Evolutionary conservation across 148 eudicot genomes (phyloP).

Genomic region (Chenopodium suecicum): DNA sequence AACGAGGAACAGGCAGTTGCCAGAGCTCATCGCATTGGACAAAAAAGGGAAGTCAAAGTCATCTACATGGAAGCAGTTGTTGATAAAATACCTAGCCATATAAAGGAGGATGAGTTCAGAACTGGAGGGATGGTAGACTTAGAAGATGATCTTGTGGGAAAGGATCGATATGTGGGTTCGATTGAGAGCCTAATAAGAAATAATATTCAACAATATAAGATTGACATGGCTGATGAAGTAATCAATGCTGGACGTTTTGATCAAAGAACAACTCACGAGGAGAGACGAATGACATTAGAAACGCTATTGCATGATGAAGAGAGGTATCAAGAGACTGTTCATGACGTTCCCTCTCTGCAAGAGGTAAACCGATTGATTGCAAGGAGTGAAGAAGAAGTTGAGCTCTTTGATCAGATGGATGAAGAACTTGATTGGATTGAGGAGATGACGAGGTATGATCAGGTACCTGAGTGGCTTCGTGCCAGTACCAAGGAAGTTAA

Average conservation of each 20-base stretch:
- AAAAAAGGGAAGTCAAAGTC: slow-evolving; percentile 96
- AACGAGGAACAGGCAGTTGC: slow-evolving; percentile 99
- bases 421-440: slow-evolving; percentile 90
- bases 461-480: slow-evolving; percentile 96
- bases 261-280: slow-evolving; percentile 98
- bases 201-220: slow-evolving; percentile 96
- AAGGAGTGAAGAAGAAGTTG: slow-evolving; percentile 94
- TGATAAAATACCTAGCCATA: slow-evolving; percentile 84
- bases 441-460: slow-evolving; percentile 86
- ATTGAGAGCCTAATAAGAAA: slow-evolving; percentile 93
- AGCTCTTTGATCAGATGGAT: slow-evolving; percentile 97
- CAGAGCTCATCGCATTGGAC: slow-evolving; percentile 98
- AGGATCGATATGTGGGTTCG: slow-evolving; percentile 94
- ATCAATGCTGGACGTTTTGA: slow-evolving; percentile 99
- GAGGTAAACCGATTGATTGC: slow-evolving; percentile 98
- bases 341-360: slow-evolving; percentile 94
- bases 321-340: slow-evolving; percentile 91
- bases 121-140: slow-evolving; percentile 76
- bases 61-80: slow-evolving; percentile 98
- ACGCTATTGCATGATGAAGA: slow-evolving; percentile 96
- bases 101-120: slow-evolving; percentile 84
- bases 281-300: slow-evolving; percentile 89
- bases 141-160: slow-evolving; percentile 97
- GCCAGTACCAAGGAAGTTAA: slow-evolving; percentile 77
- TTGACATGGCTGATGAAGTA: slow-evolving; percentile 99